Percentiles rank a stretch among this genome's conserved stretches.
Conservation (phyloP, 2,329 filamentous ascomycete genomes). For the Delphinella strobiligena region DNA sequence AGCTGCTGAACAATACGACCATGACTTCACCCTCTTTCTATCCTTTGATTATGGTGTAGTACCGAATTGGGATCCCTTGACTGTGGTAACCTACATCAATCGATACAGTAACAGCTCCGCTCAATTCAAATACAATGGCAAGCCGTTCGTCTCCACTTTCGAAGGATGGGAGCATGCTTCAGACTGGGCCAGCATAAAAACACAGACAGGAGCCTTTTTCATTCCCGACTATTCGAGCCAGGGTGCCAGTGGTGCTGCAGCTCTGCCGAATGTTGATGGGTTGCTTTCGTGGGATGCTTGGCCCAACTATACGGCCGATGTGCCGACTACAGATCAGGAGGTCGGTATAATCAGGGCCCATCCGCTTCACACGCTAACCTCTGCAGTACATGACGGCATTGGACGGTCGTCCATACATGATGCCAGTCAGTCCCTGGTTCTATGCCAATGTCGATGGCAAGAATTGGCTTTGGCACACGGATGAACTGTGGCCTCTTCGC, state of each 20-base stretch:
- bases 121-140: constrained; percentile 38
- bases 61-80: constrained; percentile 24
- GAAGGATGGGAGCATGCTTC: constrained; percentile 29
- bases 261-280: constrained; percentile 27
- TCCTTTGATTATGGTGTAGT: constrained; percentile 45
- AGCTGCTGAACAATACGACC: background rate
- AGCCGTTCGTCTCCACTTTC: constrained; percentile 44
- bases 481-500: constrained; percentile 47
- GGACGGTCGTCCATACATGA: constrained; percentile 36
- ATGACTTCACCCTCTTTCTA: constrained; percentile 42
- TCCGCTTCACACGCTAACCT: too few species aligned
- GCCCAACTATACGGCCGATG: constrained; percentile 38
- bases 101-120: constrained; percentile 32
- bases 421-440: constrained; percentile 40
- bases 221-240: constrained; percentile 37
- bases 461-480: constrained; percentile 53
- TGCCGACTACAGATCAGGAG: constrained; percentile 23
- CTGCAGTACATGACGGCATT: constrained; percentile 14
- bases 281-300: constrained; percentile 40
- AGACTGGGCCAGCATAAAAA: constrained; percentile 35
- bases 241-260: constrained; percentile 16
- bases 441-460: constrained; percentile 47
- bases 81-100: constrained; percentile 32
- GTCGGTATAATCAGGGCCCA: too few species aligned
- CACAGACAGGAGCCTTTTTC: constrained; percentile 27